Conservation (phyloP, 2,329 filamentous ascomycete genomes). For the Calonectria montana region DNA sequence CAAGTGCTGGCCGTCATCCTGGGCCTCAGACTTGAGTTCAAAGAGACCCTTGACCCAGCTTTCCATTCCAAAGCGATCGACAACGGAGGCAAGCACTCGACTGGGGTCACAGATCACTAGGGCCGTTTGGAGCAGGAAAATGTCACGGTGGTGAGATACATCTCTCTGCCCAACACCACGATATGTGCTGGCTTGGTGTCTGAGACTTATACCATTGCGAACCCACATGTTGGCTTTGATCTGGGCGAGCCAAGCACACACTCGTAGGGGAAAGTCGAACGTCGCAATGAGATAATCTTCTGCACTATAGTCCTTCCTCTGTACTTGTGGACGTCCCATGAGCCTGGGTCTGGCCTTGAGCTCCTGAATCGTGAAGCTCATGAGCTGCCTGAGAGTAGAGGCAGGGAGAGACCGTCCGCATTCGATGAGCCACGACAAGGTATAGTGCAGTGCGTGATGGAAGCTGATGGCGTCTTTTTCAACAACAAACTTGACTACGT, state of each 20-base stretch:
- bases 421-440: slow-evolving; percentile 94
- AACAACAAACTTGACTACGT: slow-evolving; percentile 87
- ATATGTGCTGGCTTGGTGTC: slow-evolving; percentile 95
- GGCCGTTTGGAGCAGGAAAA: slow-evolving; percentile 92
- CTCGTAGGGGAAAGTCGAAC: slow-evolving; percentile 92
- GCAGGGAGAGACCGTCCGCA: slow-evolving; percentile 81
- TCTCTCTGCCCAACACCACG: slow-evolving; percentile 89
- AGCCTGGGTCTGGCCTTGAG: slow-evolving; percentile 73
- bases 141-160: slow-evolving; percentile 92
- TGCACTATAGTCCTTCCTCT: slow-evolving; percentile 67
- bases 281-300: slow-evolving; percentile 88
- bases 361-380: slow-evolving; percentile 79
- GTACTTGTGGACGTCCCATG: slow-evolving; percentile 69
- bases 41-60: slow-evolving; percentile 90
- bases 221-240: slow-evolving; percentile 99
- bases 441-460: slow-evolving; percentile 96
- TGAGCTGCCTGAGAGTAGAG: slow-evolving; percentile 73
- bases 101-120: slow-evolving; percentile 87
- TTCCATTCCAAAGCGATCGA: slow-evolving; percentile 91
- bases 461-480: slow-evolving; percentile 95
- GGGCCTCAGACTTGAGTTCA: slow-evolving; percentile 75
- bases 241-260: slow-evolving; percentile 96
- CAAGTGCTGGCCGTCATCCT: slow-evolving; percentile 88
- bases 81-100: slow-evolving; percentile 86
- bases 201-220: slow-evolving; percentile 93